These are phyloP conservation scores for Fusarium piperis DNA, from an alignment of 2,329 filamentous ascomycete species.

Conservation along the genomic window DNA sequence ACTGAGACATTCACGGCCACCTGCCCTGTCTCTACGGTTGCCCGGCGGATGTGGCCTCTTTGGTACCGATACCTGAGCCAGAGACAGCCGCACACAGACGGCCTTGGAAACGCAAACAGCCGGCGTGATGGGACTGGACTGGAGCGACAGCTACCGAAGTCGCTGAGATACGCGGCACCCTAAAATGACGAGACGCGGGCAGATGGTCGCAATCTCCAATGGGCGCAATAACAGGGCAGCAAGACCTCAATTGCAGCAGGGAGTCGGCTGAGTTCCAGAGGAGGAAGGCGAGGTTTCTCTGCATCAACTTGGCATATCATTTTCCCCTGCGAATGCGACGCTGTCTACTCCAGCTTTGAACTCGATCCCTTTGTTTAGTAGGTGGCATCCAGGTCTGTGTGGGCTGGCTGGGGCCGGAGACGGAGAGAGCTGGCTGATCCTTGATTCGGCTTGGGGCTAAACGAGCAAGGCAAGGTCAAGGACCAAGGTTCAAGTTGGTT, in stretches of 20 bases:
- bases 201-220: constrained; percentile 8
- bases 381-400: constrained; percentile 32
- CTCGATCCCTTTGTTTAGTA: constrained; percentile 29
- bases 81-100: constrained; percentile 18
- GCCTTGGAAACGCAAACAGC: constrained; percentile 24
- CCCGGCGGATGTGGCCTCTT: not conserved
- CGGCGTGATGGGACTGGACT: constrained; percentile 9
- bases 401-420: constrained; percentile 34
- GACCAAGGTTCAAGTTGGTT: constrained; percentile 9
- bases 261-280: not conserved
- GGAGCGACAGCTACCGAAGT: constrained; percentile 6
- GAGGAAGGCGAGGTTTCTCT: constrained; percentile 32
- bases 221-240: not conserved
- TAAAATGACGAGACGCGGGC: constrained; percentile 14
- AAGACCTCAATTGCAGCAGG: constrained; percentile 9
- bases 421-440: constrained; percentile 35
- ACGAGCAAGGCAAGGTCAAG: constrained; percentile 33
- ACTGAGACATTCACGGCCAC: constrained; percentile 28
- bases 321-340: constrained; percentile 30
- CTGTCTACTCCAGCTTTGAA: constrained; percentile 31
- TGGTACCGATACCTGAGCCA: constrained; percentile 34
- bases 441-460: constrained; percentile 33
- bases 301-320: constrained; percentile 28
- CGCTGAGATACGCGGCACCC: constrained; percentile 13
- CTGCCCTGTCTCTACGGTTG: constrained; percentile 10